A percentile compares a stretch with the other conserved stretches of the same genome.
phyloP scores from a whole-genome alignment of 2,329 filamentous ascomycete species.

The Arthroderma sp. region DNA sequence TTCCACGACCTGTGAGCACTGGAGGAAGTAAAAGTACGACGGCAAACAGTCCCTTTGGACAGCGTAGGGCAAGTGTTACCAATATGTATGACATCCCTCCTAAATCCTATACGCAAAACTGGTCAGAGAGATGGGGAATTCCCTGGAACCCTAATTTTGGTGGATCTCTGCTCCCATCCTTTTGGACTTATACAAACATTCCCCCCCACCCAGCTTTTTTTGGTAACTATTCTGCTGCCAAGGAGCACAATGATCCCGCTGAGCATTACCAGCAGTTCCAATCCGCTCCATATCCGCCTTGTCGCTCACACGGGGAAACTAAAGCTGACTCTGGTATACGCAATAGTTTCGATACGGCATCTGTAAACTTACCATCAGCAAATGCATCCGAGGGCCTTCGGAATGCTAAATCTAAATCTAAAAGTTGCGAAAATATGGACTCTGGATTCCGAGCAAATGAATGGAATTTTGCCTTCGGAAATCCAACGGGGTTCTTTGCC shows the following conservation, averaged over 20 bases:
- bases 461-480: conserved; percentile 27
- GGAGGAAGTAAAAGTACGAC: too few species aligned
- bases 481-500: conserved; percentile 24
- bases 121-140: conserved; percentile 11
- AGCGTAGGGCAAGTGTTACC: conserved; percentile 3
- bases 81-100: conserved; percentile 12
- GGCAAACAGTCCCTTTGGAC: not conserved
- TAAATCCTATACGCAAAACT: conserved; percentile 8
- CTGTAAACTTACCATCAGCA: too few species aligned
- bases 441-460: conserved; percentile 31
- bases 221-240: not conserved
- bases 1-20: too few species aligned
- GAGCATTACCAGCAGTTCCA: not conserved
- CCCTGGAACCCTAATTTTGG: not conserved
- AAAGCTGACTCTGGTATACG: not conserved
- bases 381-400: not conserved
- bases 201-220: not conserved
- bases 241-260: not conserved
- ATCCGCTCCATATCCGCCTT: not conserved
- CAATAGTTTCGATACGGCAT: not conserved
- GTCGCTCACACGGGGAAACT: not conserved
- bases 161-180: not conserved
- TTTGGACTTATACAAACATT: conserved; percentile 3
- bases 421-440: conserved; percentile 21
- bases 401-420: conserved; percentile 19